Base-by-base conservation (phyloP, 202 grass and related monocot genomes). In the Hordeum pubiflorum region DNA sequence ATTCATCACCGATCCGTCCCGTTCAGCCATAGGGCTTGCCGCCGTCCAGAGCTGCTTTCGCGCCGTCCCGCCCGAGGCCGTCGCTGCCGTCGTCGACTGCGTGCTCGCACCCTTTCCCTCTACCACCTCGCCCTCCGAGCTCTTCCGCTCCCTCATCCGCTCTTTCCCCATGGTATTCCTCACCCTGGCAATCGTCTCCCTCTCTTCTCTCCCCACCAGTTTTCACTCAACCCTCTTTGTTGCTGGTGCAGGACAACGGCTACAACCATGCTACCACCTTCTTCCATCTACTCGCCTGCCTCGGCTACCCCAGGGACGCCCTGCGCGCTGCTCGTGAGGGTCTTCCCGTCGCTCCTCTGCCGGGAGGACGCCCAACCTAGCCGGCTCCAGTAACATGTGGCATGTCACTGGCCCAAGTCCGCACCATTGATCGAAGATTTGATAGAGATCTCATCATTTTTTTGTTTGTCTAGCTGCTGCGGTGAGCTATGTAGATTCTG, bases 21-120 rank as follows among this genome's bases (percentile, higher is more conserved):
- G 6, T 21, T 39, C 2, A 2, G 75, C 58, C 60, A 80, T 80
- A 63, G 77, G 75, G 79, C 78, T 90, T 38, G 60, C 87, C 66
- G 83, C 91, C 18, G 87, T 97, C 57, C 38, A 79, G 83, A 89
- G 83, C 46, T 87, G 83, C 83, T 86, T 97, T 34, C 56, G 74
- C 69, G 24, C 79, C 43, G 75, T 94, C 52, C 83, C 91, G 2
- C 66, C 72, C 0, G 77, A 89, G 33, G 86, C 89, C 75, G 72
- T 88, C n/a, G 66, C 87, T 37, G 86, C 89, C 6, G 83, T 97
- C 62, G 84, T 97, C 63, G 87, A 97, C 81, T 94, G 87, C 69
- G 87, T 97, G 32, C 72, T 94, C 31, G 85, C 87, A 6, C 90
- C 94, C 36, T 70, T 81, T 7, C 7, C 36, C 6, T 37, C 36